phyloP scores from a whole-genome alignment of 164 flowering plant genomes.

The Berberis thunbergii region DNA sequence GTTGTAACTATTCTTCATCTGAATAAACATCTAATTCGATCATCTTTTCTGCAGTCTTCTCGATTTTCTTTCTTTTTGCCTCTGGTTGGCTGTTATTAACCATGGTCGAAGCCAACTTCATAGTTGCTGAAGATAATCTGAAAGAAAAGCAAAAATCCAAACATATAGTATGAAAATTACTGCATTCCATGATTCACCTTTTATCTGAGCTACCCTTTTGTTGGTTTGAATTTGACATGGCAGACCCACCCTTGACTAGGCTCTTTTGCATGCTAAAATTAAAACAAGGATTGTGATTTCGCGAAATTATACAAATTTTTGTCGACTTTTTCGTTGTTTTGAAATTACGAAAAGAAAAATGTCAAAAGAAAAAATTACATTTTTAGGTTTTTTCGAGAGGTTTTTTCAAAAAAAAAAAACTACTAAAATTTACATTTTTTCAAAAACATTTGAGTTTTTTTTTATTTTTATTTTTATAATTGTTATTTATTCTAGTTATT shows the following conservation, averaged over 20 bases:
- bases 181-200: slow-evolving; percentile 30
- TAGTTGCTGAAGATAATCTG: slow-evolving; percentile 37
- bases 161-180: neutral
- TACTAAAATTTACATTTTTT: too few relatives aligned
- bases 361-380: too few relatives aligned
- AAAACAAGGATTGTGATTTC: too few relatives aligned
- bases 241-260: slow-evolving; percentile 14
- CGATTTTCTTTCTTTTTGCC: slow-evolving; percentile 35
- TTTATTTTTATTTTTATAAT: too few relatives aligned
- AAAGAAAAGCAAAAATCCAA: neutral
- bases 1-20: slow-evolving; percentile 46
- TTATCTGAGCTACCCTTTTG: slow-evolving; percentile 24
- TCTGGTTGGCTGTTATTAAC: slow-evolving; percentile 17
- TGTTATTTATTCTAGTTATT: too few relatives aligned
- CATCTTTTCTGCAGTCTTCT: slow-evolving; percentile 39
- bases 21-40: slow-evolving; percentile 73
- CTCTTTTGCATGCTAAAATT: slow-evolving; percentile 18
- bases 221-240: slow-evolving; percentile 14
- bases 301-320: too few relatives aligned
- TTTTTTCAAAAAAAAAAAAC: too few relatives aligned
- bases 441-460: too few relatives aligned
- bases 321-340: too few relatives aligned
- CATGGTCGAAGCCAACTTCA: slow-evolving; percentile 17
- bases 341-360: too few relatives aligned
- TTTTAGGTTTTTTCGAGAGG: too few relatives aligned